These are phyloP conservation scores for Globisporangium perplexum DNA, from an alignment of 352 stramenopile species.

Conservation along the genomic window DNA sequence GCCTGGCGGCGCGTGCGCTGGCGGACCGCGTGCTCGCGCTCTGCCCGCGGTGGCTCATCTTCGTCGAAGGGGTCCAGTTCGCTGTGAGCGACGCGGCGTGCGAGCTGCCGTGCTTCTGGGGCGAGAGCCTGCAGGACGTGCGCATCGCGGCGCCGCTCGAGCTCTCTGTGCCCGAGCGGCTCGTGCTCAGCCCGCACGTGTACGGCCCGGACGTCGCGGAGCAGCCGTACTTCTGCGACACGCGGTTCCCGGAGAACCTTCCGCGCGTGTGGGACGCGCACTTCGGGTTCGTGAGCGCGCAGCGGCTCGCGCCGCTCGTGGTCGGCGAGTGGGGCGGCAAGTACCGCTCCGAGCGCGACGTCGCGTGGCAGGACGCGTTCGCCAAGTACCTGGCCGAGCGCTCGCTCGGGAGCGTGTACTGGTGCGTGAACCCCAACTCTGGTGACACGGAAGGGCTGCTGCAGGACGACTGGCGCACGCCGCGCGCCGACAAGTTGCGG, in stretches of 20 bases:
- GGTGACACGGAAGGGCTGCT: slow-evolving; percentile 55
- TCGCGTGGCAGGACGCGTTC: slow-evolving; percentile 42
- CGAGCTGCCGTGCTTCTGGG: slow-evolving; percentile 45
- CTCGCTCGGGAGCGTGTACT: slow-evolving; percentile 46
- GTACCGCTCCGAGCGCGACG: slow-evolving; percentile 26
- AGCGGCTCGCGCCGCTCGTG: slow-evolving; percentile 28
- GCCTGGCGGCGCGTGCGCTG: slow-evolving; percentile 26
- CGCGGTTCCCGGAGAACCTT: slow-evolving; percentile 39
- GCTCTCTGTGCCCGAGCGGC: slow-evolving; percentile 29
- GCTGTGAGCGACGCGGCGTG: slow-evolving; percentile 18
- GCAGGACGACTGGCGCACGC: slow-evolving; percentile 48
- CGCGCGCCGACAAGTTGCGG: slow-evolving; percentile 32
- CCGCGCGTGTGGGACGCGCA: slow-evolving; percentile 46
- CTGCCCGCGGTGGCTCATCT: slow-evolving; percentile 42
- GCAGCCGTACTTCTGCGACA: slow-evolving; percentile 39
- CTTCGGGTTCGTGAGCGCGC: slow-evolving; percentile 39
- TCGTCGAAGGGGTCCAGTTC: slow-evolving; percentile 44
- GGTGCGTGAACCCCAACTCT: slow-evolving; percentile 63
- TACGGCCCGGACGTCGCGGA: slow-evolving; percentile 38
- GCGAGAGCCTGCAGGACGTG: slow-evolving; percentile 37
- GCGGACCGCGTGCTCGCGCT: slow-evolving; percentile 19
- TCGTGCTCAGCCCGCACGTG: slow-evolving; percentile 47
- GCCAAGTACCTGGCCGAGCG: slow-evolving; percentile 23
- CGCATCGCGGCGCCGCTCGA: slow-evolving; percentile 11
- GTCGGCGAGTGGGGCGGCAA: slow-evolving; percentile 61